Base-by-base conservation (phyloP, 345 rosid species). In the Orychophragmus violaceus region DNA sequence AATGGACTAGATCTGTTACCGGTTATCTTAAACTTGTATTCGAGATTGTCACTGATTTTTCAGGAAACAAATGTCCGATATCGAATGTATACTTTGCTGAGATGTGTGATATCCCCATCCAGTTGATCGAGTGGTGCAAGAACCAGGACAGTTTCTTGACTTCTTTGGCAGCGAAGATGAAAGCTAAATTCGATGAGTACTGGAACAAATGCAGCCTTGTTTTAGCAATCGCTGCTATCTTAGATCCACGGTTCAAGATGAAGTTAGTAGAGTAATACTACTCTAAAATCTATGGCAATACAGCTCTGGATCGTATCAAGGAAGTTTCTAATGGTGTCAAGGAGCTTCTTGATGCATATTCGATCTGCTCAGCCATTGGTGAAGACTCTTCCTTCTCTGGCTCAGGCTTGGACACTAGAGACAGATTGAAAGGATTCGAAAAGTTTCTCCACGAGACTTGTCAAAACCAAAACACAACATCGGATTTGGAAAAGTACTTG, bases 181-280 rank as follows among this genome's bases (percentile, higher is more conserved):
- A 86, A 78, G 72, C 77, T 24, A 92, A 81, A 69, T 92, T 92
- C 46, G 93, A 92, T 55, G 80, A 77, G 55, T 86, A 84, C 68
- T 92, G 98, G 98, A 87, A 77, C 77, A 89, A 86, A 74, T 89
- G 97, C 79, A 85, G 89, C 79, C 78, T 89, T 77, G 84, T 88
- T 61, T 80, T 89, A 78, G 96, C 96, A 57, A 74, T 87, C 21
- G 92, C 96, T 14, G 96, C 93, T 12, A 87, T 89, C 66, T 81
- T 92, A 68, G 98, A 92, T 80, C 97, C 98, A 2, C 82, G 97
- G 72, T 92, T 84, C 75, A 92, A 92, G 83, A 82, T 89, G 91
- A 90, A 90, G 80, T 59, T 89, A 77, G 96, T 92, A 65, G 98
- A 92, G 74, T 89, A 90, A 73, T 92, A 86, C 69, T 92, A 87